phyloP scores from a whole-genome alignment of 768 basidiomycete species.

The Boletus pseudo-olivaceus region DNA sequence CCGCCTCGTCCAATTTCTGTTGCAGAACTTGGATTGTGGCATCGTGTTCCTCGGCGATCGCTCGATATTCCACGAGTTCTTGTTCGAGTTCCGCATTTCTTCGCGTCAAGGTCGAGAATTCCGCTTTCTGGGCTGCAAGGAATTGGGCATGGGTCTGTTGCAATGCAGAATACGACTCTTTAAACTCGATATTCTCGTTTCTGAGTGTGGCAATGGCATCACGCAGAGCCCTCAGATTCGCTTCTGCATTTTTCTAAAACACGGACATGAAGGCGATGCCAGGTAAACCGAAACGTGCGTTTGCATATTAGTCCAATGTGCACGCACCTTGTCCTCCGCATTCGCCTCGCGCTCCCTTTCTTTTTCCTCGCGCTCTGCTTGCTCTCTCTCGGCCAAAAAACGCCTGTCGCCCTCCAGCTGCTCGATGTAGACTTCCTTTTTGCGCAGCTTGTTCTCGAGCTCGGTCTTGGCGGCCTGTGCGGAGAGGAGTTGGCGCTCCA shows the following conservation, averaged over 20 bases:
- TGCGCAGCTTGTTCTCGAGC: slow-evolving; percentile 63
- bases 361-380: slow-evolving; percentile 65
- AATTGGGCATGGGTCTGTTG: slow-evolving; percentile 48
- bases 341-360: slow-evolving; percentile 50
- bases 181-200: slow-evolving; percentile 58
- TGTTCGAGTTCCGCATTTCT: slow-evolving; percentile 46
- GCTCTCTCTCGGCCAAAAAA: slow-evolving; percentile 65
- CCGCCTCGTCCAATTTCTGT: slow-evolving; percentile 45
- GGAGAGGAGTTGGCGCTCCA: slow-evolving; percentile 66
- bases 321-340: slow-evolving; percentile 59
- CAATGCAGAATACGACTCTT: slow-evolving; percentile 51
- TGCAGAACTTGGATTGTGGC: slow-evolving; percentile 44
- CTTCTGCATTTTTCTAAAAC: slow-evolving; percentile 45
- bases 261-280: background rate
- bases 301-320: background rate
- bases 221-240: slow-evolving; percentile 52
- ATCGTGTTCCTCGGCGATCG: slow-evolving; percentile 40
- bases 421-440: slow-evolving; percentile 60
- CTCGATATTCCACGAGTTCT: slow-evolving; percentile 43
- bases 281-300: background rate
- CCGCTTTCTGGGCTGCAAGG: slow-evolving; percentile 47
- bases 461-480: slow-evolving; percentile 61
- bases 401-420: slow-evolving; percentile 67
- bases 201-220: slow-evolving; percentile 45
- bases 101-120: slow-evolving; percentile 46